Conservation (phyloP, 2,329 filamentous ascomycete genomes). For the Knufia fluminis region DNA sequence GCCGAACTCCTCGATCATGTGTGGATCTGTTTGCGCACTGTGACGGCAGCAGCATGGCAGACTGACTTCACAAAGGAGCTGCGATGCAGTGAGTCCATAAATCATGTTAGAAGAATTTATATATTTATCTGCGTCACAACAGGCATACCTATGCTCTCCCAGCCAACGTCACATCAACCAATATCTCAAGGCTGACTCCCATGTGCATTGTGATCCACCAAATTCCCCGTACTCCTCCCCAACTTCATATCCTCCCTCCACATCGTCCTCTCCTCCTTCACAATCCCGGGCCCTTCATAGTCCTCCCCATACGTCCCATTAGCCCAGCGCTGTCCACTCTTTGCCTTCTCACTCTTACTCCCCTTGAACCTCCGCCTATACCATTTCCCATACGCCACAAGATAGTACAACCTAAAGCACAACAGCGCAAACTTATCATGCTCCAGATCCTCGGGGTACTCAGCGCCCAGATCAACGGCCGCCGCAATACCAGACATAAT, state of each 20-base stretch:
- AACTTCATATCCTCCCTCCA: constrained; percentile 41
- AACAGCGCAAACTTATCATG: constrained; percentile 53
- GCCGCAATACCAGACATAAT: constrained; percentile 63
- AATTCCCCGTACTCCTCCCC: constrained; percentile 16
- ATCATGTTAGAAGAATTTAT: no score
- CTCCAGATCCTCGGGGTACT: constrained; percentile 54
- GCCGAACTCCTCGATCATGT: no score
- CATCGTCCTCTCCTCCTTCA: constrained; percentile 42
- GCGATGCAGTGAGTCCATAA: no score
- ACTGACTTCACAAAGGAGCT: no score
- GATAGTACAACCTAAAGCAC: constrained; percentile 53
- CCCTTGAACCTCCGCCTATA: constrained; percentile 29
- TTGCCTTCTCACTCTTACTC: constrained; percentile 28
- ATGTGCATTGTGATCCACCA: constrained; percentile 11
- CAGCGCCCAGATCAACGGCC: constrained; percentile 58
- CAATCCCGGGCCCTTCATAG: constrained; percentile 51
- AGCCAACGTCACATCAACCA: no score
- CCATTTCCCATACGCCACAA: constrained; percentile 54
- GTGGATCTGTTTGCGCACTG: no score
- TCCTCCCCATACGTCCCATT: constrained; percentile 50
- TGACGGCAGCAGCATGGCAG: no score
- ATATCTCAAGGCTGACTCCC: constrained; percentile 20
- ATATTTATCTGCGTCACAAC: no score
- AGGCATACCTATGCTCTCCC: no score
- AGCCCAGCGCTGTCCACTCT: constrained; percentile 45